Evolutionary conservation across 1,139 yeast species (phyloP), one percentile per base, ranked within the genome.

Genomic region (Pneumocystis carinii): DNA sequence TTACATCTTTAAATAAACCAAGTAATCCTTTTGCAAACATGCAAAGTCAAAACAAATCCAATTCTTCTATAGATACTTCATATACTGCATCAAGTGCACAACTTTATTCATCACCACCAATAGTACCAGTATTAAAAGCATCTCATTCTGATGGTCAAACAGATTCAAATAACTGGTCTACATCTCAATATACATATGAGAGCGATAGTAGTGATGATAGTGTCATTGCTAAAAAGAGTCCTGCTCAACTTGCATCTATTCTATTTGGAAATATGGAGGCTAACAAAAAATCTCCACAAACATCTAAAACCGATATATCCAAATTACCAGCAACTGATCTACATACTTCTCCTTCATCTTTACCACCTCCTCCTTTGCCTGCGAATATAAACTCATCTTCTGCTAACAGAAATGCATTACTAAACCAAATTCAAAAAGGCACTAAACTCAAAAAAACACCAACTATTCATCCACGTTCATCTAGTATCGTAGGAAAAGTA

Each of bases 391-490:
- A 71, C 4, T n/a, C 36, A 19, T 17, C 7, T 69, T 67, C 7
- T 64, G 68, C 6, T 69, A 69, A 68, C 42, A 64, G 94, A 71
- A 88, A 87, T 71, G 97, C 97, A 1, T 77, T 90, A 62, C 76
- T 90, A 61, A 90, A 92, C 37, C 95, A 89, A 73, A 90, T 90
- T 68, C 81, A 90, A 68, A 86, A 87, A 69, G 97, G 97, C 24
- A 78, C 79, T 67, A 76, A 72, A 63, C 78, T 90, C 69, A 88
- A 87, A 73, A 87, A 89, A 69, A 86, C 95, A 0, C 80, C 79
- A 62, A 87, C 92, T 0, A 80, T 85, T 66, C 94, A 86, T 71
- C 77, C 87, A 70, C 82, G 86, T 66, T 80, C 61, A 37, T 65
- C 63, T 17, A 59, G 62, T 24, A 41, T 41, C n/a, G 67, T 62